These are phyloP conservation scores for Trichoderma breve DNA, from an alignment of 2,329 filamentous ascomycete genomes.

Conservation along the genomic window DNA sequence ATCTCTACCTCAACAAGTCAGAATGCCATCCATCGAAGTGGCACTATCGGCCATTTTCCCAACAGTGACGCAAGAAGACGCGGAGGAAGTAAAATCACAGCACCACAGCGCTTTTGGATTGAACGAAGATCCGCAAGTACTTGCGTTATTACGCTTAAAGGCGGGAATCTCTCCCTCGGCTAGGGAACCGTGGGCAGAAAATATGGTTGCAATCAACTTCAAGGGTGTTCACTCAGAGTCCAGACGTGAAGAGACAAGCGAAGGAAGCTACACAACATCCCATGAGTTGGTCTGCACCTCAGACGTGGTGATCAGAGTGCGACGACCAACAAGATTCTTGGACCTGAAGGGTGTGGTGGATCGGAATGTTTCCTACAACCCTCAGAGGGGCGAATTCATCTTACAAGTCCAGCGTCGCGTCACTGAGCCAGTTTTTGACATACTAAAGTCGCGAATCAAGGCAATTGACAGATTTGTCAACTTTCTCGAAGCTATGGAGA, in stretches of 20 bases:
- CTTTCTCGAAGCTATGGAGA: slow-evolving; percentile 65
- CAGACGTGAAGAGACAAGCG: slow-evolving; percentile 14
- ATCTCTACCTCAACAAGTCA: slow-evolving; percentile 43
- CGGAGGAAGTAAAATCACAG: slow-evolving; percentile 12
- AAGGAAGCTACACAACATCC: slow-evolving; percentile 18
- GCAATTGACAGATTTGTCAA: slow-evolving; percentile 69
- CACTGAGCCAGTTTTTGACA: slow-evolving; percentile 57
- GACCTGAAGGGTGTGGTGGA: slow-evolving; percentile 57
- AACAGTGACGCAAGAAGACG: slow-evolving; percentile 30
- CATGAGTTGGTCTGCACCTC: slow-evolving; percentile 40
- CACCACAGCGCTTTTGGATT: slow-evolving; percentile 8
- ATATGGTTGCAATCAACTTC: slow-evolving; percentile 59
- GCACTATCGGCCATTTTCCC: slow-evolving; percentile 48
- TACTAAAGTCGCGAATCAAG: slow-evolving; percentile 59
- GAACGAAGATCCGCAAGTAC: slow-evolving; percentile 24
- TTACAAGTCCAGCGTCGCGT: slow-evolving; percentile 59
- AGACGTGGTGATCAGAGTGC: slow-evolving; percentile 55
- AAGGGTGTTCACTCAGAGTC: slow-evolving; percentile 40
- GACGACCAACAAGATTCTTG: slow-evolving; percentile 52
- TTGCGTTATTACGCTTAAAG: slow-evolving; percentile 27
- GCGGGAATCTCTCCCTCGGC: slow-evolving; percentile 24
- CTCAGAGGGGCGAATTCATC: slow-evolving; percentile 59
- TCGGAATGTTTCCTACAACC: slow-evolving; percentile 61
- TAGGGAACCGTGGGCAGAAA: slow-evolving; percentile 54
- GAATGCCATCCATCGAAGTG: slow-evolving; percentile 48